A percentile compares a stretch with the other conserved stretches of the same genome.
Conservation (phyloP, 2,329 filamentous ascomycete genomes). For the Alternaria gaisen region DNA sequence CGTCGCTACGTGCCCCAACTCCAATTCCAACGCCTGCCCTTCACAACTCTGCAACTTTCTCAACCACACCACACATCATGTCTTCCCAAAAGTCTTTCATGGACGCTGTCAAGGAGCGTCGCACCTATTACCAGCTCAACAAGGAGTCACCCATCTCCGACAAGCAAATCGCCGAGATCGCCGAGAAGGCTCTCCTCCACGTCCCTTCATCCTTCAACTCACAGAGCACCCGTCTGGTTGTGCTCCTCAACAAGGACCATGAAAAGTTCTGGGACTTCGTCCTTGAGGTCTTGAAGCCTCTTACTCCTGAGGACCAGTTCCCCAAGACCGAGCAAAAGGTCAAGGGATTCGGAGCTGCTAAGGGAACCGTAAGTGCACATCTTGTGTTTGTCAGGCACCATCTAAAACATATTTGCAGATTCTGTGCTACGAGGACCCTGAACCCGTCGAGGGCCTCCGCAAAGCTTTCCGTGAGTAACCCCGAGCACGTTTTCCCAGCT, state of each 20-base stretch:
- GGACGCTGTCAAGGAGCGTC: slow-evolving; percentile 72
- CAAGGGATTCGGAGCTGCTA: slow-evolving; percentile 71
- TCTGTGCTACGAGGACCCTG: slow-evolving; percentile 86
- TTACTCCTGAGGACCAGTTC: slow-evolving; percentile 73
- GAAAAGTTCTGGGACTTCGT: slow-evolving; percentile 86
- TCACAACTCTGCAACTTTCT: slow-evolving; percentile 15
- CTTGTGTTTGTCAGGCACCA: background rate
- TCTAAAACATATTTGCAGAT: slow-evolving; percentile 56
- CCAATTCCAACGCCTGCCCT: slow-evolving; percentile 13
- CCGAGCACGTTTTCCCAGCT: background rate
- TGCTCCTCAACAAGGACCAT: slow-evolving; percentile 84
- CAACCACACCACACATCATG: slow-evolving; percentile 48
- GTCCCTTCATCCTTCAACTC: slow-evolving; percentile 88
- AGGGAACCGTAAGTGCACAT: slow-evolving; percentile 72
- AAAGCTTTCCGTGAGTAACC: slow-evolving; percentile 62
- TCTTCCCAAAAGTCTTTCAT: slow-evolving; percentile 60
- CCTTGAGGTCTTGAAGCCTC: slow-evolving; percentile 68
- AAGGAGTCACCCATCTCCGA: slow-evolving; percentile 69
- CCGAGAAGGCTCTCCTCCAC: slow-evolving; percentile 67
- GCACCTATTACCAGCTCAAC: slow-evolving; percentile 73
- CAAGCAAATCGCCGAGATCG: slow-evolving; percentile 70
- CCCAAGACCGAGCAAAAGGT: slow-evolving; percentile 62
- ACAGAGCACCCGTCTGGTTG: slow-evolving; percentile 79
- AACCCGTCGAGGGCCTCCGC: slow-evolving; percentile 71
- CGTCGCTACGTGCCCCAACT: slow-evolving; percentile 15